phyloP scores from a whole-genome alignment of 305 asterid genomes.

The Solanum hybrid region DNA sequence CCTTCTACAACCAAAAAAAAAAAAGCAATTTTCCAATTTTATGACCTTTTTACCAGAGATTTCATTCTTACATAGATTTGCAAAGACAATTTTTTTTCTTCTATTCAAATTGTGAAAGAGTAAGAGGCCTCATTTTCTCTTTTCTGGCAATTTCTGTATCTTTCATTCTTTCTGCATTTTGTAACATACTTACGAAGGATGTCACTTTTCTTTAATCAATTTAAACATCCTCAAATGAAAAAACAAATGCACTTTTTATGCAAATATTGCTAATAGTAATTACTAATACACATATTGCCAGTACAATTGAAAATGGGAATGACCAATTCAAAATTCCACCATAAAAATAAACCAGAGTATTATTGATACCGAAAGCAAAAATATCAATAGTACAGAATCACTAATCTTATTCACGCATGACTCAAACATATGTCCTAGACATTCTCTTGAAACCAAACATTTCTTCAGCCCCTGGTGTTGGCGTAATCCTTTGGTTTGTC shows the following conservation, averaged over 20 bases:
- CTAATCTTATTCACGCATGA: neutral
- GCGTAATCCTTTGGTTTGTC: conserved; percentile 34
- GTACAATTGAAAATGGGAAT: neutral
- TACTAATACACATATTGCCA: neutral
- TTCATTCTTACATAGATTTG: neutral
- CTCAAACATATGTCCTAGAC: neutral
- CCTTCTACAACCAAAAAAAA: neutral
- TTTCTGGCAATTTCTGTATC: neutral
- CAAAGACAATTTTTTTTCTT: neutral
- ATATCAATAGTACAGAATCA: neutral
- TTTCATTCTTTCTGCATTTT: neutral
- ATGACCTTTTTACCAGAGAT: neutral
- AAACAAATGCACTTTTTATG: neutral
- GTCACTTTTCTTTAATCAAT: neutral
- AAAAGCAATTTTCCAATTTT: neutral
- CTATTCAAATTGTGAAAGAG: neutral
- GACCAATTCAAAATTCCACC: neutral
- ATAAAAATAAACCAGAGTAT: neutral
- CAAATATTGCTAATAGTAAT: neutral
- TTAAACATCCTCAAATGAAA: neutral
- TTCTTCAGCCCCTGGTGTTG: conserved; percentile 33
- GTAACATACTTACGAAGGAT: neutral
- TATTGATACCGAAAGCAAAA: neutral
- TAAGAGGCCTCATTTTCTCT: neutral
- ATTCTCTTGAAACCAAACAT: neutral